phyloP scores from a whole-genome alignment of 371 early-diverging fungal species.

The Mucor racemosus region DNA sequence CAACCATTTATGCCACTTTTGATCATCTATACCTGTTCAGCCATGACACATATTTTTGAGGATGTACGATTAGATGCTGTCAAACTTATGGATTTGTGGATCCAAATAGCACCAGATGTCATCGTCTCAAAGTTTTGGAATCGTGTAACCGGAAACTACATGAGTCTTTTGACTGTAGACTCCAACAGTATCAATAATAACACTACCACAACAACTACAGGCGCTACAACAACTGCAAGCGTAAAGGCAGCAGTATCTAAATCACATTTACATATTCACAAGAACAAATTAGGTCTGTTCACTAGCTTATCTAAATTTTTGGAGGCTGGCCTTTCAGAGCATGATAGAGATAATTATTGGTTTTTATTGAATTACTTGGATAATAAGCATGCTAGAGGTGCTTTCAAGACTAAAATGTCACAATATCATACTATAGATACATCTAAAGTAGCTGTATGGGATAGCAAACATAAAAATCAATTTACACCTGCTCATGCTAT shows the following conservation, averaged over 20 bases:
- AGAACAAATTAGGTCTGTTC: slow-evolving; percentile 47
- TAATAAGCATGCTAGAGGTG: slow-evolving; percentile 46
- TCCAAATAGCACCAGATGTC: slow-evolving; percentile 65
- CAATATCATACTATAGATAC: slow-evolving; percentile 8
- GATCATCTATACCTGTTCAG: slow-evolving; percentile 82
- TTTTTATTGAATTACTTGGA: slow-evolving; percentile 57
- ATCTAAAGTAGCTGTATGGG: slow-evolving; percentile 24
- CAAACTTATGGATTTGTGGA: slow-evolving; percentile 77
- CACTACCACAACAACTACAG: slow-evolving; percentile 3
- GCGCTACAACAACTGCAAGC: slow-evolving; percentile 21
- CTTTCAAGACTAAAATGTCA: slow-evolving; percentile 41
- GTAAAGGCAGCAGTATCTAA: slow-evolving; percentile 47
- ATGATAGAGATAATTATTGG: slow-evolving; percentile 48
- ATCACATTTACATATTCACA: slow-evolving; percentile 52
- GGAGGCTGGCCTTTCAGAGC: slow-evolving; percentile 46
- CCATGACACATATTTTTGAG: slow-evolving; percentile 90
- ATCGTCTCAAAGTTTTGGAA: slow-evolving; percentile 66
- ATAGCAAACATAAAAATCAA: slow-evolving; percentile 16
- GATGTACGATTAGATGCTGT: slow-evolving; percentile 84
- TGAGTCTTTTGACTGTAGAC: slow-evolving; percentile 47
- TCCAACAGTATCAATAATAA: slow-evolving; percentile 28
- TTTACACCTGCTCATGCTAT: slow-evolving; percentile 27
- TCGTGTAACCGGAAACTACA: slow-evolving; percentile 53
- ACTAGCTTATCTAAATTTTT: slow-evolving; percentile 44
- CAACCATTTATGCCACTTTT: slow-evolving; percentile 80